Evolutionary conservation across 257 asterid genomes (phyloP).

Genomic region (Jaltomata sinuosa): DNA sequence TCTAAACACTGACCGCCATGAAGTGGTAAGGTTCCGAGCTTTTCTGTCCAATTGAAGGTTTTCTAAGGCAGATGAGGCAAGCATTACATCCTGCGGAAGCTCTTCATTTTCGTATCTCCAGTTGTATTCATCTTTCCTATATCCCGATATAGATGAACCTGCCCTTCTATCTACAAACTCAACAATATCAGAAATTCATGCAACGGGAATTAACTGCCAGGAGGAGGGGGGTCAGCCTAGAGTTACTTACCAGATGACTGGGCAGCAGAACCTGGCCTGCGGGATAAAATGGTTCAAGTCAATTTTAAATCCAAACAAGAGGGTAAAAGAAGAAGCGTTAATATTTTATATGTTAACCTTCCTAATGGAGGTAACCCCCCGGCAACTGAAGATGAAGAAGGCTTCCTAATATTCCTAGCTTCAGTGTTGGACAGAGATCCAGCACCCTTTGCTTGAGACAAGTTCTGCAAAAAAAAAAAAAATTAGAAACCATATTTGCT

Average conservation of each 20-base stretch:
- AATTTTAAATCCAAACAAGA: background rate
- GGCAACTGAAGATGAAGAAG: slow-evolving; percentile 58
- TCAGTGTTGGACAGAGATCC: slow-evolving; percentile 55
- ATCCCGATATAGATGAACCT: slow-evolving; percentile 83
- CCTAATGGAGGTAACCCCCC: slow-evolving; percentile 95
- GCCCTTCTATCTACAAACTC: slow-evolving; percentile 68
- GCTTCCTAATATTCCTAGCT: slow-evolving; percentile 58
- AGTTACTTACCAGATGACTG: slow-evolving; percentile 68
- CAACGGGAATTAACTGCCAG: background rate
- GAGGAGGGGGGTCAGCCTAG: background rate
- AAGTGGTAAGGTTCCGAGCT: slow-evolving; percentile 72
- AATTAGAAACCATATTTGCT: background rate
- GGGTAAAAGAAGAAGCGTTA: background rate
- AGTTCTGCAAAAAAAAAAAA: slow-evolving; percentile 41
- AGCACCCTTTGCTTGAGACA: slow-evolving; percentile 81
- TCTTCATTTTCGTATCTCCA: slow-evolving; percentile 86
- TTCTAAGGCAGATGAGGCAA: slow-evolving; percentile 87
- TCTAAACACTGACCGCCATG: slow-evolving; percentile 73
- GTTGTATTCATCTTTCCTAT: slow-evolving; percentile 86
- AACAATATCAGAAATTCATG: slow-evolving; percentile 7
- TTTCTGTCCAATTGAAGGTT: slow-evolving; percentile 94
- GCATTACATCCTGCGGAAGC: slow-evolving; percentile 66
- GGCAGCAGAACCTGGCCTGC: slow-evolving; percentile 72
- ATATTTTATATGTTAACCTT: slow-evolving; percentile 42
- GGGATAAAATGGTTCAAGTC: background rate